These are phyloP conservation scores for Rhizopus delemar DNA, from an alignment of 371 early-diverging fungal genomes.

Conservation along the genomic window DNA sequence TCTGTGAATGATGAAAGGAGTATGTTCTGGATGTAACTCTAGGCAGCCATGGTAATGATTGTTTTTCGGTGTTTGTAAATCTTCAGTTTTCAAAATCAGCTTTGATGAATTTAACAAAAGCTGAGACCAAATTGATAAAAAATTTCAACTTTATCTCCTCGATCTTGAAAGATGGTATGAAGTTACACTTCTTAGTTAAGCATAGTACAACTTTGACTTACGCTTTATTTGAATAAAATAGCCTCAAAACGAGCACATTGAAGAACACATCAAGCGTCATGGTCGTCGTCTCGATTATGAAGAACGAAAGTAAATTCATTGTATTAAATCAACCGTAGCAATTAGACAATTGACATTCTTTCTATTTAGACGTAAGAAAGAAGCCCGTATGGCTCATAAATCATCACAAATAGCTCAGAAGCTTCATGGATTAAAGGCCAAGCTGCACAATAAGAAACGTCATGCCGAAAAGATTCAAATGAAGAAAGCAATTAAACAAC, in stretches of 20 bases:
- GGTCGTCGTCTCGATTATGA: slow-evolving; percentile 97
- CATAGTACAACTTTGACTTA: not conserved
- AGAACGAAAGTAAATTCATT: slow-evolving; percentile 82
- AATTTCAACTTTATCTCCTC: slow-evolving; percentile 1
- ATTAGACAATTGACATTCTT: too few species aligned
- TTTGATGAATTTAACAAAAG: too few species aligned
- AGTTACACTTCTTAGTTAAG: too few species aligned
- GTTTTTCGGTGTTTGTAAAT: too few species aligned
- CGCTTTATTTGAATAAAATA: slow-evolving; percentile 13
- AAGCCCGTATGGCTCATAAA: slow-evolving; percentile 94
- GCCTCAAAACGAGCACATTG: slow-evolving; percentile 99
- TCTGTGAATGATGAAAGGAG: too few species aligned
- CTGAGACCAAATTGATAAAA: too few species aligned
- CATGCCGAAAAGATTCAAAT: slow-evolving; percentile 99
- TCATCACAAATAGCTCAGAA: slow-evolving; percentile 92
- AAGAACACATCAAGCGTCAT: slow-evolving; percentile 97
- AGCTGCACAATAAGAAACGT: slow-evolving; percentile 98
- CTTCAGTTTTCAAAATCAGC: too few species aligned
- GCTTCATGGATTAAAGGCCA: slow-evolving; percentile 98
- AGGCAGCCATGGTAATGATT: too few species aligned
- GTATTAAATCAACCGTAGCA: too few species aligned
- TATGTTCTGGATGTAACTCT: too few species aligned
- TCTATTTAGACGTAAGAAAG: slow-evolving; percentile 86
- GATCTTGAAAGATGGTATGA: slow-evolving; percentile 3
- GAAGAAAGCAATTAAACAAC: slow-evolving; percentile 99